Conservation (phyloP, 2,329 filamentous ascomycete genomes). For the Taxawa tesnikishii region DNA sequence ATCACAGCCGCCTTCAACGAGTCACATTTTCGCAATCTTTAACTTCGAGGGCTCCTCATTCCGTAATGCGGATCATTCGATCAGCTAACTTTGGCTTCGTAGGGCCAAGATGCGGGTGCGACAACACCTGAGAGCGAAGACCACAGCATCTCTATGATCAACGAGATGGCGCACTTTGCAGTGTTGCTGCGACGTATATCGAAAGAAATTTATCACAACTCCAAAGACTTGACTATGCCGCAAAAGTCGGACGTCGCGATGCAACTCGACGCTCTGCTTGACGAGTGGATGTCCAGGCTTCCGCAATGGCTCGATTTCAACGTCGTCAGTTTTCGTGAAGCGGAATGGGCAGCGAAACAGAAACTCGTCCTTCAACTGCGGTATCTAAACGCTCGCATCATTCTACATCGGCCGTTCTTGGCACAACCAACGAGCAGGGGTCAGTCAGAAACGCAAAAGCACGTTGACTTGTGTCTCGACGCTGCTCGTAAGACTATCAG, state of each 20-base stretch:
- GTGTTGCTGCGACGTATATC: constrained; percentile 14
- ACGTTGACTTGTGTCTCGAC: constrained; percentile 16
- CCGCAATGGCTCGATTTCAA: constrained; percentile 7
- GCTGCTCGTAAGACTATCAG: constrained; percentile 16
- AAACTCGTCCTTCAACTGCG: constrained; percentile 18
- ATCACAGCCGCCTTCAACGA: too few relatives aligned
- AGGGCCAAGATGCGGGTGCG: too few relatives aligned
- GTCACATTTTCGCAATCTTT: too few relatives aligned
- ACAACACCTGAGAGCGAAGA: not conserved
- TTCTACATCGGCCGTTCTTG: constrained; percentile 19
- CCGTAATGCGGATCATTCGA: too few relatives aligned
- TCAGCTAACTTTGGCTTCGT: too few relatives aligned
- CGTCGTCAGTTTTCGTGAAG: constrained; percentile 9
- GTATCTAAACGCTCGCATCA: constrained; percentile 19
- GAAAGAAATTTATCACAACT: constrained; percentile 14
- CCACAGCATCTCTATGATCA: constrained; percentile 3
- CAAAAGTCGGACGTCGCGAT: constrained; percentile 11
- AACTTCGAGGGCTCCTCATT: too few relatives aligned
- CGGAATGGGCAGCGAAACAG: constrained; percentile 19
- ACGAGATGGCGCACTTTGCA: constrained; percentile 7
- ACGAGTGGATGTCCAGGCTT: constrained; percentile 7
- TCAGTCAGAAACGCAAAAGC: constrained; percentile 7
- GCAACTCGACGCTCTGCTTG: constrained; percentile 6
- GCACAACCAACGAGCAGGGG: constrained; percentile 9
- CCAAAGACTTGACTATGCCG: not conserved